These are phyloP conservation scores for Ganoderma meredithae DNA, from an alignment of 1,284 basidiomycete genomes.

Conservation along the genomic window DNA sequence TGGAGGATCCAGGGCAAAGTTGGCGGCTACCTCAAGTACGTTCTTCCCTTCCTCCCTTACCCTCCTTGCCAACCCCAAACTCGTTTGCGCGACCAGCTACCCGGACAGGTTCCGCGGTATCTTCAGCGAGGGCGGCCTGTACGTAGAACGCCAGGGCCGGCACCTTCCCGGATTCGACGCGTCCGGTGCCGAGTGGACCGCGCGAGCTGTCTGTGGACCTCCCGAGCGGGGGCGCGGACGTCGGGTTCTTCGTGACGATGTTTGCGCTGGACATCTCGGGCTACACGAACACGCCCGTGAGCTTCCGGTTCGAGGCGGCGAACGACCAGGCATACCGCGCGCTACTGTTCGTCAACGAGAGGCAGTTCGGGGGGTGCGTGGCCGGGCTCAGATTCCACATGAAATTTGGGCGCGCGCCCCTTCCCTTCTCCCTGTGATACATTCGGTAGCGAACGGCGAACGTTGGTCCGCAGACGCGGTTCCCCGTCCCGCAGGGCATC, in stretches of 20 bases:
- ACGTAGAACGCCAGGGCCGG: slow-evolving; percentile 82
- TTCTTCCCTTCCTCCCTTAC: not conserved
- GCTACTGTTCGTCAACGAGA: slow-evolving; percentile 81
- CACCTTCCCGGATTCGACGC: slow-evolving; percentile 80
- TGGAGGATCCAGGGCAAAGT: slow-evolving; percentile 88
- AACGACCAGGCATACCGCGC: slow-evolving; percentile 72
- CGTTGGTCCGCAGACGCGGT: slow-evolving; percentile 71
- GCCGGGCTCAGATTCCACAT: not conserved
- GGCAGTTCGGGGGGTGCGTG: slow-evolving; percentile 81
- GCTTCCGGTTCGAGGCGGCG: slow-evolving; percentile 61
- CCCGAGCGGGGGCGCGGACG: slow-evolving; percentile 62
- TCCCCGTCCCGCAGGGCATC: slow-evolving; percentile 82
- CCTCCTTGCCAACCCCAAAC: not conserved
- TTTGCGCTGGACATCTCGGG: slow-evolving; percentile 67
- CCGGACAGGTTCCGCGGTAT: slow-evolving; percentile 74
- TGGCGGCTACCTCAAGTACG: slow-evolving; percentile 75
- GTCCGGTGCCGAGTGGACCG: slow-evolving; percentile 57
- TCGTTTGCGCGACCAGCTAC: slow-evolving; percentile 48
- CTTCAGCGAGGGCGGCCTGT: slow-evolving; percentile 83
- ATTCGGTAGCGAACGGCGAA: slow-evolving; percentile 22
- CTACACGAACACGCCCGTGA: slow-evolving; percentile 69
- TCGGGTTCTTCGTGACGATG: slow-evolving; percentile 82
- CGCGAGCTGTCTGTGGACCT: slow-evolving; percentile 63
- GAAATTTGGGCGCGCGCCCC: too few relatives aligned
- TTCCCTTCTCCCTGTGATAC: too few relatives aligned